phyloP scores from a whole-genome alignment of 176 grass and related monocot species.

The Rhynchospora breviuscula region DNA sequence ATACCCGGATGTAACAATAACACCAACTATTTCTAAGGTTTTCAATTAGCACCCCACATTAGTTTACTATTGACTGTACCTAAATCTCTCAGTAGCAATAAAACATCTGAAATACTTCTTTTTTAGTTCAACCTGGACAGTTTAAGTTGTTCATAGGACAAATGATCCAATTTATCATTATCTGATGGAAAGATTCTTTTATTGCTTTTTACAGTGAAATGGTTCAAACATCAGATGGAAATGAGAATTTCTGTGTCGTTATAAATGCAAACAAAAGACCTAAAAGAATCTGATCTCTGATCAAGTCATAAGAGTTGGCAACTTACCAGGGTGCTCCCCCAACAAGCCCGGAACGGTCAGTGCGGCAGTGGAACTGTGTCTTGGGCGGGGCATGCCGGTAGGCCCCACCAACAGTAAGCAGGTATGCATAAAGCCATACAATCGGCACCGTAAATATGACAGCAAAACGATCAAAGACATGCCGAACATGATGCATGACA shows the following conservation, averaged over 20 bases:
- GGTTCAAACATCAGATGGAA: not conserved
- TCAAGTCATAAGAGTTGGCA: not conserved
- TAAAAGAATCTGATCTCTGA: not conserved
- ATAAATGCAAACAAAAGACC: not conserved
- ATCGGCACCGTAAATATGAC: conserved; percentile 86
- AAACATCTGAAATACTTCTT: not conserved
- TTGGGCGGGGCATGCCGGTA: conserved; percentile 81
- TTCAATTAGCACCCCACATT: not conserved
- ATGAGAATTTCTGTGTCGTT: not conserved
- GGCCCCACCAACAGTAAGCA: conserved; percentile 92
- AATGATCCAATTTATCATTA: not conserved
- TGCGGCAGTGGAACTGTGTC: conserved; percentile 94
- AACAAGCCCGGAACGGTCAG: conserved; percentile 84
- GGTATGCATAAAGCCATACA: conserved; percentile 95
- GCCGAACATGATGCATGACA: conserved; percentile 43
- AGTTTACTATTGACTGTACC: not conserved
- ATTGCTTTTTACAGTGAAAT: not conserved
- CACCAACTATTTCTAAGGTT: not conserved
- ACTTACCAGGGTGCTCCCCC: conserved; percentile 77
- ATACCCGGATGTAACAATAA: not conserved
- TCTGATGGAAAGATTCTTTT: not conserved
- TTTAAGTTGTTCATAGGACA: not conserved
- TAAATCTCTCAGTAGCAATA: not conserved
- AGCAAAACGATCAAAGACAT: conserved; percentile 79
- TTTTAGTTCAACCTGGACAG: not conserved